These are phyloP conservation scores for Kodamaea sagamina DNA, from an alignment of 805 yeast species.

Conservation along the genomic window DNA sequence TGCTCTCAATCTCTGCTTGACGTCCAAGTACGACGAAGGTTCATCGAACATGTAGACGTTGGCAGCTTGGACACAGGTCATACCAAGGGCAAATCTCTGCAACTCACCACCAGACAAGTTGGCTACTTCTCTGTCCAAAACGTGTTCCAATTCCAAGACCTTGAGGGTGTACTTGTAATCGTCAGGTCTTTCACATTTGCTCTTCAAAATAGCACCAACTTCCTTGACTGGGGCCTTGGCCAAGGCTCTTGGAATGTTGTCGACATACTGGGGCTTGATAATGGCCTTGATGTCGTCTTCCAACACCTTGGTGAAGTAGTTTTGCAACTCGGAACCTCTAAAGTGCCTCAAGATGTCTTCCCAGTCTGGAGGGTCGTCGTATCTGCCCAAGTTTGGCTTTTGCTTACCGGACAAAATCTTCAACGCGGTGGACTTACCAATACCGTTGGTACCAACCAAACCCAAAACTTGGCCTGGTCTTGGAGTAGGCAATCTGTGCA, in stretches of 20 bases:
- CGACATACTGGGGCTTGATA: conserved; percentile 98
- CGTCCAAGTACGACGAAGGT: conserved; percentile 97
- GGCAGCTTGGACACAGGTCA: conserved; percentile 94
- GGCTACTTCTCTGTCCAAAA: conserved; percentile 83
- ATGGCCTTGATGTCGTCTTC: conserved; percentile 96
- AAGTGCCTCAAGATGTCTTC: conserved; percentile 85
- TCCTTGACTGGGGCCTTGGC: conserved; percentile 80
- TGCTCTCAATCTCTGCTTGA: conserved; percentile 97
- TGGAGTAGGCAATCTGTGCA: conserved; percentile 96
- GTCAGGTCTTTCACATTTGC: conserved; percentile 72
- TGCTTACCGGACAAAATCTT: conserved; percentile 97
- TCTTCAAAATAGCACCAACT: conserved; percentile 80
- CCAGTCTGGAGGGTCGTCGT: conserved; percentile 98
- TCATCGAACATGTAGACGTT: conserved; percentile 99
- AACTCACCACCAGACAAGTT: conserved; percentile 97
- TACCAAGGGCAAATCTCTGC: conserved; percentile 96
- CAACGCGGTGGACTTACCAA: conserved; percentile 96
- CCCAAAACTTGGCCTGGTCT: conserved; percentile 99
- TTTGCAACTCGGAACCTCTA: conserved; percentile 97
- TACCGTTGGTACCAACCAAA: conserved; percentile 98
- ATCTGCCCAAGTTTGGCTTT: conserved; percentile 93
- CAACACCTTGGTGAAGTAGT: conserved; percentile 88
- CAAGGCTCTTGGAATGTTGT: conserved; percentile 94
- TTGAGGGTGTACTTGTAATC: conserved; percentile 64
- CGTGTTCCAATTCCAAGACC: conserved; percentile 71